A percentile compares a stretch with the other conserved stretches of the same genome.
These are phyloP conservation scores for Lactarius hatsudake DNA, from an alignment of 768 basidiomycete genomes.

Conservation along the genomic window DNA sequence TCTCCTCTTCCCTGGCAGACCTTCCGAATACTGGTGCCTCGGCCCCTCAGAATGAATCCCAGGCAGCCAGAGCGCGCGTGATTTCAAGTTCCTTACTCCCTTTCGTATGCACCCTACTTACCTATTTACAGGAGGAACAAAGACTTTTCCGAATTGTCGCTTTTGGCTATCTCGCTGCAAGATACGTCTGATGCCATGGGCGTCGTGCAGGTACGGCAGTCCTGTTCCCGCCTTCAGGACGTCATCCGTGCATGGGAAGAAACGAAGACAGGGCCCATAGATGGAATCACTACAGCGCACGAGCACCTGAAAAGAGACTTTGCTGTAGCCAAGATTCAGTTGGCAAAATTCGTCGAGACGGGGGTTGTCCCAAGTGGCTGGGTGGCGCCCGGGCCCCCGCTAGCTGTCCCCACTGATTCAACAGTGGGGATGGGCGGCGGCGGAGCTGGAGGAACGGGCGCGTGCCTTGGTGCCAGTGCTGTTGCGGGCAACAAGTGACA, in stretches of 20 bases:
- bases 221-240: constrained; percentile 10
- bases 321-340: constrained; percentile 6
- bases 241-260: constrained; percentile 3
- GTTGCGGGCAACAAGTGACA: no score
- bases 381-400: not conserved
- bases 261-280: not conserved
- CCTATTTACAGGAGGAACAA: not conserved
- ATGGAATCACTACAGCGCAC: constrained; percentile 6
- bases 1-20: not conserved
- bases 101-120: not conserved
- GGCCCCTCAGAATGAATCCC: no score
- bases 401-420: not conserved
- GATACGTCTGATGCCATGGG: constrained; percentile 18
- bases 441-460: no score
- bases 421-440: not conserved
- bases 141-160: constrained; percentile 1
- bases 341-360: constrained; percentile 16
- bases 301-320: constrained; percentile 2
- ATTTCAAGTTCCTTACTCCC: no score
- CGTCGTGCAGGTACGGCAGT: constrained; percentile 10
- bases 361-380: constrained; percentile 11
- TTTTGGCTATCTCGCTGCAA: constrained; percentile 14
- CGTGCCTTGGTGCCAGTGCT: no score
- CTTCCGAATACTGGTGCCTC: not conserved
- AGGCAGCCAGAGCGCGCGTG: no score